Base-by-base conservation (phyloP, 2,329 filamentous ascomycete genomes). In the Paecilomyces dactylethromorphus region DNA sequence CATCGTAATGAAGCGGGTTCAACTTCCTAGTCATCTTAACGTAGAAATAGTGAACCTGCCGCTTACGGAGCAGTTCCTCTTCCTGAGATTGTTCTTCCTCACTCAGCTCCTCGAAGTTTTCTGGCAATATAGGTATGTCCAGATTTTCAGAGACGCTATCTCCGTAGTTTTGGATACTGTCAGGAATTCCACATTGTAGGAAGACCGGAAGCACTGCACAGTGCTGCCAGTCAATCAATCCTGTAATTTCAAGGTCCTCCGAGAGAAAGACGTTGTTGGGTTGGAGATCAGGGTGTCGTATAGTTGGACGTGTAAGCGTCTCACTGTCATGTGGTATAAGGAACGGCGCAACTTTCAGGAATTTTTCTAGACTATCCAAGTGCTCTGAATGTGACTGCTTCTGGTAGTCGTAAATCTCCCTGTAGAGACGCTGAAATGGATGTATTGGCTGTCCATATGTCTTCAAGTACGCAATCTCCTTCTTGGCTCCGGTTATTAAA, bases 211-310 rank as follows among this genome's bases (percentile, higher is more conserved):
- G 58, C 29, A 67, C 50, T 5, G 56, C 54, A 10, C 64, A 64
- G 54, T 70, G 64, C 51, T 70, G 68, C 69, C 66, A 69, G 54
- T 66, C 65, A 53, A 68, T 66, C 8, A 69, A 62, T 21, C 52
- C 66, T 29, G 63, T 60, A 26, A 67, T 29, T 21, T 61, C 59
- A 52, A 59, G 60, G 15, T 62, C 61, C 18, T 66, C 62, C 1
- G 64, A 60, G 1, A 68, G 50, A 52, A 64, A 66, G 39, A 68
- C 56, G 55, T 69, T 68, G 45, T 45, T 61, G 12, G 64, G 67
- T 50, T 58, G 64, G n/a, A 69, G 63, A 51, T 67, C 66, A 66
- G 54, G 49, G 24, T 26, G 24, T 52, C 24, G 11, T 10, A 65
- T 35, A 68, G 15, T 49, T 58, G 62, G 18, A 64, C 29, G 58